Conservation (phyloP, 768 basidiomycete genomes). For the Suillus spraguei region DNA sequence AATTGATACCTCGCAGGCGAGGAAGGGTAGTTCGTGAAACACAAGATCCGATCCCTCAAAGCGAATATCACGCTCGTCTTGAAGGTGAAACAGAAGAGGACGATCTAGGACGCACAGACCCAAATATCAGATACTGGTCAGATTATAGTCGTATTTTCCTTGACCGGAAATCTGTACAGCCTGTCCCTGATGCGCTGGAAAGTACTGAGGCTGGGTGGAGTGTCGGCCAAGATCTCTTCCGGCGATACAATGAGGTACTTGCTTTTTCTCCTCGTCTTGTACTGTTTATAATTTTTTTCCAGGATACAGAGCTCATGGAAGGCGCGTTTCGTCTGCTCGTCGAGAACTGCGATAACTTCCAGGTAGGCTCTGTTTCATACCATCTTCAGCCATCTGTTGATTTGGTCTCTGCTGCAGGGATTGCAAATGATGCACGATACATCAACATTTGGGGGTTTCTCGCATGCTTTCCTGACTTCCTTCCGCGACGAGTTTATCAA, state of each 20-base stretch:
- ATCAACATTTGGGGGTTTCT: slow-evolving; percentile 66
- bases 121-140: slow-evolving; percentile 49
- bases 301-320: slow-evolving; percentile 73
- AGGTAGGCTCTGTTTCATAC: slow-evolving; percentile 43
- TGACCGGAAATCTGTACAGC: slow-evolving; percentile 65
- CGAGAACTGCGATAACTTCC: slow-evolving; percentile 76
- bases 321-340: slow-evolving; percentile 64
- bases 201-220: slow-evolving; percentile 57
- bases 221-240: slow-evolving; percentile 51
- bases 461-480: slow-evolving; percentile 53
- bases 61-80: slow-evolving; percentile 53
- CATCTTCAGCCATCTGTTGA: slow-evolving; percentile 1
- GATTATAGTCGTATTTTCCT: slow-evolving; percentile 58
- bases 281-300: slow-evolving; percentile 7
- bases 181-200: slow-evolving; percentile 59
- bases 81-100: slow-evolving; percentile 27
- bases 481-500: slow-evolving; percentile 73
- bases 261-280: not conserved
- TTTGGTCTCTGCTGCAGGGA: slow-evolving; percentile 46
- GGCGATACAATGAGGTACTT: slow-evolving; percentile 56
- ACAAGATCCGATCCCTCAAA: slow-evolving; percentile 54
- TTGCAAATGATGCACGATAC: slow-evolving; percentile 69
- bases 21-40: slow-evolving; percentile 50
- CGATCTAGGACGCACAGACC: slow-evolving; percentile 16
- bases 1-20: slow-evolving; percentile 39